phyloP scores from a whole-genome alignment of 169 alveolate genomes.

The Eimeria maxima region DNA sequence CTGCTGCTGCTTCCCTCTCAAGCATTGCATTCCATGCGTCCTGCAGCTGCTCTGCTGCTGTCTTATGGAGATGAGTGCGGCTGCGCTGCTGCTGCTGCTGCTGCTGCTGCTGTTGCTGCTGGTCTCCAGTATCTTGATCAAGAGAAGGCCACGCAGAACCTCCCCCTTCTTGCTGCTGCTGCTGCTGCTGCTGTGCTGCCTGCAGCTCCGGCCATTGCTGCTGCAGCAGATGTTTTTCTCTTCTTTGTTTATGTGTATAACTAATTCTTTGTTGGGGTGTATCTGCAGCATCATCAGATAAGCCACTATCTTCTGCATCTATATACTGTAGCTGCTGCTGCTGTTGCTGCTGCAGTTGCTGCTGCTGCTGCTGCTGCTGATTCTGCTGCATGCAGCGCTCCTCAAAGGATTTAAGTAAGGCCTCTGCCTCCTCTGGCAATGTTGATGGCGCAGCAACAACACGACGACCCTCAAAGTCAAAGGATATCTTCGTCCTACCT shows the following conservation, averaged over 20 bases:
- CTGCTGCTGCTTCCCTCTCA: conserved; percentile 47
- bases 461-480: conserved; percentile 48
- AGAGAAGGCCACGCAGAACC: conserved; percentile 47
- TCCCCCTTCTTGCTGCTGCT: background rate
- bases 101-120: conserved; percentile 18
- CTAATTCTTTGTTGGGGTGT: background rate
- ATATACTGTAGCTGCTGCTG: background rate
- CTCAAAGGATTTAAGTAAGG: conserved; percentile 40
- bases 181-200: conserved; percentile 35
- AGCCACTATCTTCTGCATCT: background rate
- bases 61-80: background rate
- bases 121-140: background rate
- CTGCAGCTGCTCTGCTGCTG: conserved; percentile 57
- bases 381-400: background rate
- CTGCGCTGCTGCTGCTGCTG: background rate
- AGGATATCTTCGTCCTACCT: conserved; percentile 17
- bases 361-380: conserved; percentile 31
- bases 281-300: background rate
- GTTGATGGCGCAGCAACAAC: conserved; percentile 22
- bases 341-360: conserved; percentile 18
- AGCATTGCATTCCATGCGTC: conserved; percentile 52
- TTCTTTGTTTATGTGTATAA: background rate
- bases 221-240: conserved; percentile 7
- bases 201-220: conserved; percentile 58
- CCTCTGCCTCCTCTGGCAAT: conserved; percentile 36